Conservation (phyloP, 148 eudicot species). For the Fallopia convolvulus region DNA sequence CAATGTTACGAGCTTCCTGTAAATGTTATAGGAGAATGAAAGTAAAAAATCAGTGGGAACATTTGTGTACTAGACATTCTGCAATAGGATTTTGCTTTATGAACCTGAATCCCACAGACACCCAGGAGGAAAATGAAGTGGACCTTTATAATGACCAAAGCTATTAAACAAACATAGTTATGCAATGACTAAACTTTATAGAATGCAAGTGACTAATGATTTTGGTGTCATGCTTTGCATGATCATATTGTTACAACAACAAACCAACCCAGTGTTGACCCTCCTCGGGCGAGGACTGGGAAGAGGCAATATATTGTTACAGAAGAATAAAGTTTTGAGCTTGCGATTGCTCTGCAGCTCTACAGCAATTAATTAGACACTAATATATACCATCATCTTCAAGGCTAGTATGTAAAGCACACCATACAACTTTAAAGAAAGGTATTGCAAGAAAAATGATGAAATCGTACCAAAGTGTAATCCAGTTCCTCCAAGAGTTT, state of each 20-base stretch:
- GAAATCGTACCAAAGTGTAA: slow-evolving; percentile 68
- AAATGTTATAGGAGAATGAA: neutral
- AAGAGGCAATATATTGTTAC: neutral
- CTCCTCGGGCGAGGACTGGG: too few relatives aligned
- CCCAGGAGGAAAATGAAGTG: neutral
- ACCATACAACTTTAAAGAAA: neutral
- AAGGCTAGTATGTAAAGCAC: neutral
- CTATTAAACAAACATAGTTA: neutral
- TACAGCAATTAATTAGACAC: neutral
- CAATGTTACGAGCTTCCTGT: slow-evolving; percentile 98
- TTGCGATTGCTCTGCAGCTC: neutral
- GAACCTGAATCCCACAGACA: neutral
- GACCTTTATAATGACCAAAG: neutral
- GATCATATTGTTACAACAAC: too few relatives aligned
- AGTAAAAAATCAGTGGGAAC: neutral
- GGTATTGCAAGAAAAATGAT: slow-evolving; percentile 7
- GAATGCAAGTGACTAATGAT: neutral
- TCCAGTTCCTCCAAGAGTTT: slow-evolving; percentile 99
- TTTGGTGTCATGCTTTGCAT: neutral
- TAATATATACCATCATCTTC: neutral
- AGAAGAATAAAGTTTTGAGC: neutral
- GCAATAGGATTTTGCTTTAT: neutral
- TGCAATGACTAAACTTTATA: neutral
- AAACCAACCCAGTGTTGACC: too few relatives aligned
- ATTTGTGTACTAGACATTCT: neutral